Base-by-base conservation (phyloP, 2,329 filamentous ascomycete genomes). In the Fulvia fulva region DNA sequence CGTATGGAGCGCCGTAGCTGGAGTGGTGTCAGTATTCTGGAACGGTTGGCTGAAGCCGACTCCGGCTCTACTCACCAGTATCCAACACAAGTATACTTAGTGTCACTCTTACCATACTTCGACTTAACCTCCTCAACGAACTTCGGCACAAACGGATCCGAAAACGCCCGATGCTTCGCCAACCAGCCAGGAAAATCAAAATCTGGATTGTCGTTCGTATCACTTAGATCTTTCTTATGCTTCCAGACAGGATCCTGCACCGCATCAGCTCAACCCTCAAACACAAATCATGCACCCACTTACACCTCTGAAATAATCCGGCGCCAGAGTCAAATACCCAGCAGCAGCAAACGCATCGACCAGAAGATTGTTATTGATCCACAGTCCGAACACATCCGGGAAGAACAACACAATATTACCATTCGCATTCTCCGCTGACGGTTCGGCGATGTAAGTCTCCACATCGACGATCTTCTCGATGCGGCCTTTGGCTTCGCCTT, bases 1-100 rank as follows among this genome's bases (percentile, higher is more conserved):
- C 58, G 59, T 78, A 81, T 8, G 78, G 78, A 0, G 72, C 73
- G 1, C 73, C 73, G 46, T 71, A 75, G 61, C 47, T 44, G 11
- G 21, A 8, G 16, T 44, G n/a, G 47, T 51, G 11, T 28, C 23
- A 28, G 28, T n/a, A n/a, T n/a, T n/a, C n/a, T n/a, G n/a, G n/a
- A n/a, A n/a, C n/a, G n/a, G n/a, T n/a, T n/a, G n/a, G n/a, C n/a
- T n/a, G n/a, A n/a, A n/a, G n/a, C n/a, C n/a, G n/a, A n/a, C n/a
- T n/a, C n/a, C n/a, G n/a, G n/a, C n/a, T n/a, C n/a, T n/a, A n/a
- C n/a, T n/a, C n/a, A n/a, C n/a, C n/a, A n/a, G n/a, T n/a, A n/a
- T n/a, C n/a, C n/a, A n/a, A n/a, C n/a, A n/a, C n/a, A n/a, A n/a
- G n/a, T n/a, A n/a, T n/a, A n/a, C n/a, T n/a, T n/a, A n/a, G n/a